Conservation (phyloP, 2,329 filamentous ascomycete genomes). For the Monilinia laxa region DNA sequence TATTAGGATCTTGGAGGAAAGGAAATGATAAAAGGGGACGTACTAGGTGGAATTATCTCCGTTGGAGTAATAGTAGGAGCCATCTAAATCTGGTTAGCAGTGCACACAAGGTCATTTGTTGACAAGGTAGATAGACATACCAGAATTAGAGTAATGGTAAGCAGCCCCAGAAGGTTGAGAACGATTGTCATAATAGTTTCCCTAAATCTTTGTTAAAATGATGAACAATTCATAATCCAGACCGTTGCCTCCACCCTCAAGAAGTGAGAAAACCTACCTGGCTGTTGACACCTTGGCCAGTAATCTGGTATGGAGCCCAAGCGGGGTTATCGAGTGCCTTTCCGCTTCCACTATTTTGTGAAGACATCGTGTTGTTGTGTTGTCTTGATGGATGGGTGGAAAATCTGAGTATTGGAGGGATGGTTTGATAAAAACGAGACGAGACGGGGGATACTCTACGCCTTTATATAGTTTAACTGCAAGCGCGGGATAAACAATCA, state of each 20-base stretch:
- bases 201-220: background rate
- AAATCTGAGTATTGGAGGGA: too few relatives aligned
- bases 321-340: background rate
- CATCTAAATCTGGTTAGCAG: slow-evolving; percentile 42
- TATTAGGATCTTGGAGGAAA: too few relatives aligned
- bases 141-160: background rate
- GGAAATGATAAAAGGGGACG: too few relatives aligned
- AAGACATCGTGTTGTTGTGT: too few relatives aligned
- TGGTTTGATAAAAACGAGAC: too few relatives aligned
- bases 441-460: too few relatives aligned
- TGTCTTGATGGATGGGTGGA: too few relatives aligned
- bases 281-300: too few relatives aligned
- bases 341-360: background rate
- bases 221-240: background rate
- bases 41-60: slow-evolving; percentile 63
- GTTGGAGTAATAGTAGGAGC: slow-evolving; percentile 74
- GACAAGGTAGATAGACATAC: slow-evolving; percentile 55
- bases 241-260: too few relatives aligned
- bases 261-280: background rate
- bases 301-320: background rate
- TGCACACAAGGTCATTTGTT: too few relatives aligned
- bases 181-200: background rate
- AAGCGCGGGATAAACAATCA: too few relatives aligned
- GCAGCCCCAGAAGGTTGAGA: background rate
- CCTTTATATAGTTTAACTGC: too few relatives aligned